Base-by-base conservation (phyloP, 2,329 filamentous ascomycete species). In the Talaromyces pinophilus region DNA sequence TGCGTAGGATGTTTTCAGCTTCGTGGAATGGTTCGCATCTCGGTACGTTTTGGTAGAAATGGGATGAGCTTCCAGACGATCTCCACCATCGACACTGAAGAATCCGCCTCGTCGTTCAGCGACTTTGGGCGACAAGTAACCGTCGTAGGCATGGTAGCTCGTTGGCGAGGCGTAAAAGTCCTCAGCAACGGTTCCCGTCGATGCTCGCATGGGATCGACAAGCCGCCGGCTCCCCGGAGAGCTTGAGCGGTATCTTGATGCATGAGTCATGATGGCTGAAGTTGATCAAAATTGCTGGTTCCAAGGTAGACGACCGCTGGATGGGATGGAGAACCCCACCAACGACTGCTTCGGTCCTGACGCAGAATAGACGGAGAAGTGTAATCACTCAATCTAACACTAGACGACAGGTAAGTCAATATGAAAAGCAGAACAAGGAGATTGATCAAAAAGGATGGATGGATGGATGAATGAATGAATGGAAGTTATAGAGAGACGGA, bases 171-270 rank as follows among this genome's bases (percentile, higher is more conserved):
- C 71, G 63, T 78, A 77, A 5, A 73, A 70, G 60, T 81, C 77
- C 64, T 74, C 72, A 52, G 75, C 73, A 11, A 81, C 74, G 55
- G 75, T 79, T 44, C 79, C 78, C 6, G 79, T 81, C 19, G 80
- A 81, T 35, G 78, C 74, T 48, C 78, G 76, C 72, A 77, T 73
- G 33, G 78, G 77, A 59, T 80, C 78, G 59, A 73, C 70, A 68
- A 76, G 67, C 66, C 74, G 74, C 30, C 72, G 72, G 62, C 72
- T 70, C 3, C 71, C 71, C 15, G 79, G 77, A 38, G 78, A 80
- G 28, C 74, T 68, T 66, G 72, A 72, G 30, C 78, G 78, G 66
- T 76, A 73, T 64, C 74, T 73, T 57, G 71, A 70, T 46, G 74
- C 70, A 66, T 75, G 70, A 54, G 69, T 70, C 74, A 77, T 79